Conservation (phyloP, 2,329 filamentous ascomycete genomes). For the Paraconiothyrium sp. region DNA sequence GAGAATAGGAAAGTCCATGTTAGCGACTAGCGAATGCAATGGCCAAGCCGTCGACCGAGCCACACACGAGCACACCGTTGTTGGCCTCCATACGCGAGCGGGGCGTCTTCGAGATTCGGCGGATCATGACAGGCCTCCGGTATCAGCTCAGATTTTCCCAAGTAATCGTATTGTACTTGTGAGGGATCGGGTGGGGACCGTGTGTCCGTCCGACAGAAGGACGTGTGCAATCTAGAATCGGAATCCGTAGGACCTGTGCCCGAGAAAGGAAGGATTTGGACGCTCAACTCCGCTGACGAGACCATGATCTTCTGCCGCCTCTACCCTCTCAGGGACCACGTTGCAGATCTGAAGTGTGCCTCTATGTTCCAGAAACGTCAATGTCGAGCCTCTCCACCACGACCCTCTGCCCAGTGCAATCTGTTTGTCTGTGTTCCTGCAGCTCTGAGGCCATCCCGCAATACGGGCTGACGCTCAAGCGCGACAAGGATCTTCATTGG, state of each 20-base stretch:
- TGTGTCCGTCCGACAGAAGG: conserved; percentile 43
- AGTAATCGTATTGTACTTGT: conserved; percentile 3
- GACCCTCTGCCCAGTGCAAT: conserved; percentile 28
- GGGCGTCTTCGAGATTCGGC: conserved; percentile 12
- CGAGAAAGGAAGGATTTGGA: conserved; percentile 19
- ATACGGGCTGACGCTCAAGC: conserved; percentile 35
- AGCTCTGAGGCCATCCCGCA: conserved; percentile 48
- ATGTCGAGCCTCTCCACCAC: conserved; percentile 23
- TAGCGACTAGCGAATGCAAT: conserved; percentile 13
- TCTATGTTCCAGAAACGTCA: conserved; percentile 15
- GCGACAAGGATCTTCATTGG: conserved; percentile 34
- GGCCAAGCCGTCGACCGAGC: conserved; percentile 5
- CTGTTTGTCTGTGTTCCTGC: conserved; percentile 47
- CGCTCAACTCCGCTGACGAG: not conserved
- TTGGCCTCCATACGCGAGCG: conserved; percentile 26
- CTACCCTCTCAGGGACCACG: not conserved
- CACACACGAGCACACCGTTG: conserved; percentile 24
- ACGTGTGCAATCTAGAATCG: conserved; percentile 44
- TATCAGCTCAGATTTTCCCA: conserved; percentile 24
- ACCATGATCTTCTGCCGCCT: not conserved
- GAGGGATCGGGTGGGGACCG: conserved; percentile 40
- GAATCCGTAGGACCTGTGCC: conserved; percentile 34
- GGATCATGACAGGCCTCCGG: conserved; percentile 15
- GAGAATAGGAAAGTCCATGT: conserved; percentile 33
- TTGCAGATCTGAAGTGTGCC: not conserved